Conservation (phyloP, 108 stramenopile species). For the Mediolabrus comicus region DNA sequence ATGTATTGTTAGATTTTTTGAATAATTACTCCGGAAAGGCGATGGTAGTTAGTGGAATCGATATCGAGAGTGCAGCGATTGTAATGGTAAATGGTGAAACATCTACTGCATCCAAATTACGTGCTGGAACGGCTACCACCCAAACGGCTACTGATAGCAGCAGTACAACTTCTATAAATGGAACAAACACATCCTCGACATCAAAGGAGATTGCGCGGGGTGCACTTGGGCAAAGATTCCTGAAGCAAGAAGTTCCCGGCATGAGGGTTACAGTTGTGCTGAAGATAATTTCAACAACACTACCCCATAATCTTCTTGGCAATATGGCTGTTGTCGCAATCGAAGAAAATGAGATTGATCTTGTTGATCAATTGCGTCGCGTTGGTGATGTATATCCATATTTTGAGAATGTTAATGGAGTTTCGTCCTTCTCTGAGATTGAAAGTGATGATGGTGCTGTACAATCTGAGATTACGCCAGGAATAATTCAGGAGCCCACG, state of each 20-base stretch:
- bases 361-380: background rate
- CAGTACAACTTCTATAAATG: too few relatives aligned
- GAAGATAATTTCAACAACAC: background rate
- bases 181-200: background rate
- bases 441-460: background rate
- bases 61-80: background rate
- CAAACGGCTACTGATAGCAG: background rate
- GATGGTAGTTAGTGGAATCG: background rate
- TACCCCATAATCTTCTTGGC: background rate
- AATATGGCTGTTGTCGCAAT: background rate
- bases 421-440: background rate
- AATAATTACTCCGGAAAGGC: background rate
- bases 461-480: background rate
- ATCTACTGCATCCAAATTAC: background rate
- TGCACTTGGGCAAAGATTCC: background rate
- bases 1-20: background rate
- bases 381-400: background rate
- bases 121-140: background rate
- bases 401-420: background rate
- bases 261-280: background rate
- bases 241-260: background rate
- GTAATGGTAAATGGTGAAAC: background rate
- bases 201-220: background rate
- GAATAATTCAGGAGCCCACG: background rate
- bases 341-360: background rate